These are phyloP conservation scores for Pichia gijzeniarum DNA, from an alignment of 805 yeast genomes.

Conservation along the genomic window DNA sequence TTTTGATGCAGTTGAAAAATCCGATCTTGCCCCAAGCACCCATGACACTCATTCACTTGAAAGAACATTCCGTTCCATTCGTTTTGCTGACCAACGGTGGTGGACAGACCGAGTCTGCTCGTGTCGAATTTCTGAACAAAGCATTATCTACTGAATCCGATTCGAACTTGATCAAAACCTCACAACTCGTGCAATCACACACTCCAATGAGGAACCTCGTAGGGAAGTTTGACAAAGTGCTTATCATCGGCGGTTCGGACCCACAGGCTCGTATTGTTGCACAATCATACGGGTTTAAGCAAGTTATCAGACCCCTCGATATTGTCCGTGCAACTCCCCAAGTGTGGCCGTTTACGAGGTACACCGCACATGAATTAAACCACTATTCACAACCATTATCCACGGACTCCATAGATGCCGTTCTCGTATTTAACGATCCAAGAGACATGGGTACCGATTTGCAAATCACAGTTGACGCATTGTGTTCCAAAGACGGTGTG, in stretches of 20 bases:
- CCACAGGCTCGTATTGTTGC: slow-evolving; percentile 79
- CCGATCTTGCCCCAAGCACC: slow-evolving; percentile 57
- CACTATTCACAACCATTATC: slow-evolving; percentile 33
- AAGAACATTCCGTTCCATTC: slow-evolving; percentile 58
- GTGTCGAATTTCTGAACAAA: slow-evolving; percentile 48
- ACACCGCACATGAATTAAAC: slow-evolving; percentile 37
- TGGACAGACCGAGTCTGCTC: slow-evolving; percentile 59
- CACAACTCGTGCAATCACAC: slow-evolving; percentile 77
- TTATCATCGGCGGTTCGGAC: slow-evolving; percentile 75
- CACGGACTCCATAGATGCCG: slow-evolving; percentile 53
- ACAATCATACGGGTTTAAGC: slow-evolving; percentile 63
- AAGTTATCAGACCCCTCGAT: slow-evolving; percentile 69
- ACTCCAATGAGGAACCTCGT: slow-evolving; percentile 70
- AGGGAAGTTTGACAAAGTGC: slow-evolving; percentile 47
- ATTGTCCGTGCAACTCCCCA: slow-evolving; percentile 48
- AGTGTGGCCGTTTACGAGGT: slow-evolving; percentile 65
- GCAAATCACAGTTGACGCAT: slow-evolving; percentile 67
- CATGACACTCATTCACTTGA: slow-evolving; percentile 43
- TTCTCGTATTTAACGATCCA: slow-evolving; percentile 83
- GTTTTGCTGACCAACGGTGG: slow-evolving; percentile 87
- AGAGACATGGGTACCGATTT: slow-evolving; percentile 82
- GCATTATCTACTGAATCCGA: slow-evolving; percentile 1
- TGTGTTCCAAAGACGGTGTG: slow-evolving; percentile 55
- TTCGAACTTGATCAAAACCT: slow-evolving; percentile 21
- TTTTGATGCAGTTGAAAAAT: slow-evolving; percentile 62